phyloP scores from a whole-genome alignment of 495 filamentous ascomycete genomes.

The Choiromyces venosus region DNA sequence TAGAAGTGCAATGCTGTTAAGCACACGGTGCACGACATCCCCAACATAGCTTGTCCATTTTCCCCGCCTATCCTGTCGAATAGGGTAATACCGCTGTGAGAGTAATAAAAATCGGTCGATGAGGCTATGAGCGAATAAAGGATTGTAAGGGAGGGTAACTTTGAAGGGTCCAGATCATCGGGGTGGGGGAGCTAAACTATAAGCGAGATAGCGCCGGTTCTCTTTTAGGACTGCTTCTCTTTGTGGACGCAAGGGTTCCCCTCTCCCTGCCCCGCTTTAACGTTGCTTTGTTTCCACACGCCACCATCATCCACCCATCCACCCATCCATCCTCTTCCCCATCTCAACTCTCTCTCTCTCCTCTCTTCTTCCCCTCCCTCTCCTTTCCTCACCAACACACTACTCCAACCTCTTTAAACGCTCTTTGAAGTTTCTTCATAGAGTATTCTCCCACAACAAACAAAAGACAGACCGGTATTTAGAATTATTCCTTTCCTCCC shows the following conservation, averaged over 20 bases:
- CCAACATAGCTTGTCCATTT: too few relatives aligned
- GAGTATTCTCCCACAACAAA: background rate
- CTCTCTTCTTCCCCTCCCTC: background rate
- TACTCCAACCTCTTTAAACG: background rate
- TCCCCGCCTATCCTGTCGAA: too few relatives aligned
- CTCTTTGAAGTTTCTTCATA: background rate
- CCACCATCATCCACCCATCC: conserved; percentile 18
- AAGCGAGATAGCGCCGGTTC: background rate
- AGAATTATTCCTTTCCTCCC: conserved; percentile 10
- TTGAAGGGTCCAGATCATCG: background rate
- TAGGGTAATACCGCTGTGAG: too few relatives aligned
- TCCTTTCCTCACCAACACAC: conserved; percentile 6
- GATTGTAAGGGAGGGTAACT: background rate
- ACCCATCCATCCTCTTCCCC: background rate
- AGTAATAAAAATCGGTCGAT: too few relatives aligned
- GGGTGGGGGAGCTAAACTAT: background rate
- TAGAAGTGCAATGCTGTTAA: too few relatives aligned
- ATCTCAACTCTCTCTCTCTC: background rate
- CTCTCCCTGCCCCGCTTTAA: background rate
- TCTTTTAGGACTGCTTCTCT: background rate
- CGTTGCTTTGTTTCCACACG: conserved; percentile 6
- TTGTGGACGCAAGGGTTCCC: background rate
- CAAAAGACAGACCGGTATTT: conserved; percentile 1
- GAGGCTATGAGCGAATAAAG: too few relatives aligned
- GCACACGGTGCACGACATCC: too few relatives aligned